Conservation (phyloP, 192 early-diverging fungal genomes). For the Martensiomyces pterosporus region DNA sequence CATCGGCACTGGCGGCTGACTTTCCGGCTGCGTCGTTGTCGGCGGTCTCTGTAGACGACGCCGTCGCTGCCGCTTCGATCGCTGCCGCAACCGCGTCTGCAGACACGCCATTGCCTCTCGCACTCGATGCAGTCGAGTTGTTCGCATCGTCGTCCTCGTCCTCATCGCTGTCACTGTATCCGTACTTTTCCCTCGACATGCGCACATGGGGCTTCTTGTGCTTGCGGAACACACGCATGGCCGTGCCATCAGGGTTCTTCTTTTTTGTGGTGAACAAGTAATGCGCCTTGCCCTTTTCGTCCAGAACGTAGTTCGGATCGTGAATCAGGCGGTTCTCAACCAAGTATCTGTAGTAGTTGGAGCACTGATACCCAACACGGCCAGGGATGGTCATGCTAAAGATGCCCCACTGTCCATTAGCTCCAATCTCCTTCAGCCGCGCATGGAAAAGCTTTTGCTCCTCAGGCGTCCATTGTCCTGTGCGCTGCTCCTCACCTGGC, state of each 20-base stretch:
- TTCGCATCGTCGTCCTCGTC: constrained; percentile 13
- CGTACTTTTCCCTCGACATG: constrained; percentile 55
- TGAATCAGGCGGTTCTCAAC: constrained; percentile 82
- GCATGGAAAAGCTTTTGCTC: constrained; percentile 84
- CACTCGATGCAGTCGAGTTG: constrained; percentile 27
- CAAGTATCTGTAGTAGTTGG: constrained; percentile 91
- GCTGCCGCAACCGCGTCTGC: constrained; percentile 11
- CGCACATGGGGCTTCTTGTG: constrained; percentile 65
- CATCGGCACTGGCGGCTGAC: background rate
- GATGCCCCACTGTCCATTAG: constrained; percentile 95
- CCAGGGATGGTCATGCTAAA: constrained; percentile 95
- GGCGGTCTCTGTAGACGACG: constrained; percentile 16
- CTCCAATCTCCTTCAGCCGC: constrained; percentile 80
- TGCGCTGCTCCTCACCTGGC: constrained; percentile 90
- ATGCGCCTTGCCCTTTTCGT: constrained; percentile 86
- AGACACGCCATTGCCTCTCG: constrained; percentile 5
- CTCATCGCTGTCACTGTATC: constrained; percentile 49
- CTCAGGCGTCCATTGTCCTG: constrained; percentile 84
- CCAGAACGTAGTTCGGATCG: constrained; percentile 90
- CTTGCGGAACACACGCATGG: constrained; percentile 74
- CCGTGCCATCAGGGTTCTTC: constrained; percentile 72
- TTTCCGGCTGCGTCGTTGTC: constrained; percentile 12
- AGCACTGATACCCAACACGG: constrained; percentile 96
- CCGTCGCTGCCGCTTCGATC: constrained; percentile 13
- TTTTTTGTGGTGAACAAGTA: constrained; percentile 84